Base-by-base conservation (phyloP, 2,329 filamentous ascomycete species). In the Ustilaginoidea virens region DNA sequence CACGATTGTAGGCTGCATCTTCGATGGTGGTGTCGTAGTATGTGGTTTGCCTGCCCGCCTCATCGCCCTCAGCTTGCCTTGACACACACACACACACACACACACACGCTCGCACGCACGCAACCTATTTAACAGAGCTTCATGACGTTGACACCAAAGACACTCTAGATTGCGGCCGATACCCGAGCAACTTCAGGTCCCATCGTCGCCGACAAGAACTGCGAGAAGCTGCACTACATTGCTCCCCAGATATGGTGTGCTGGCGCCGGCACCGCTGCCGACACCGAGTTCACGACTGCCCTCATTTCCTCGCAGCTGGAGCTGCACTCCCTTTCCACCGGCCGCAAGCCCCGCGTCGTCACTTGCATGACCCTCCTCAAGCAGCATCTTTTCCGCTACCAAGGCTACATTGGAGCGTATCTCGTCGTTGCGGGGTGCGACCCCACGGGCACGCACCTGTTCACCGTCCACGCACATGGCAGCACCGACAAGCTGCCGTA, bases 191-290 rank as follows among this genome's bases (percentile, higher is more conserved):
- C 90, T 26, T 92, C 81, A 40, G 90, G 90, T 20, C 86, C 90
- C 42, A 98, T 98, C 59, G 90, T 98, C 45, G 92, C 92, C 58
- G 90, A 98, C 73, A 98, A 98, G 82, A 98, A 98, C 71, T 96
- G 90, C 66, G 87, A 98, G 64, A 98, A 98, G 66, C 76, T 98
- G 40, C 90, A 98, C 65, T 98, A 92, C 68, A 98, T 98, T 56
- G 70, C 90, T 24, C 87, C 90, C 35, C 85, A 94, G 58, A 98
- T 98, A 60, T 98, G 90, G 90, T 98, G 90, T 60, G 90, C 90
- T 7, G 90, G 90, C 44, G 92, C 90, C 43, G 90, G 92, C 56
- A 98, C 90, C 29, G 90, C 90, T 37, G 90, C 90, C 47, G 90
- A 98, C 58, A 96, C 87, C 41, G 90, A 98, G 64, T 98, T 98